Conservation (phyloP, 768 basidiomycete genomes). For the Rhizopogon vulgaris region DNA sequence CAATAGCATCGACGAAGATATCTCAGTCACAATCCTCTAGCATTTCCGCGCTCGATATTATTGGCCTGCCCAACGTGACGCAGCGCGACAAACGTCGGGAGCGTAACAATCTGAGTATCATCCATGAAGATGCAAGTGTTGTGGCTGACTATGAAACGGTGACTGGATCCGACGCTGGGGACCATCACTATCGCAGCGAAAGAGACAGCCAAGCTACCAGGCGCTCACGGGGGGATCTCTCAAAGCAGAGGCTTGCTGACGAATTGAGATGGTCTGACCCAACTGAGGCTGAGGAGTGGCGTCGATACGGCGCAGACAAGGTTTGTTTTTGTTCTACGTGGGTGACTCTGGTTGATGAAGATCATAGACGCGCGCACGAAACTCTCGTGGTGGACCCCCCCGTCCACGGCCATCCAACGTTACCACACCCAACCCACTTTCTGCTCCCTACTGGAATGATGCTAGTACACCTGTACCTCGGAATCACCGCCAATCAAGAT, state of each 20-base stretch:
- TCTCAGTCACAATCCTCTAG: conserved; percentile 20
- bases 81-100: conserved; percentile 13
- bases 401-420: conserved; percentile 15
- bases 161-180: conserved; percentile 15
- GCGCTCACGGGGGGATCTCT: conserved; percentile 7
- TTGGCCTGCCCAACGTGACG: conserved; percentile 17
- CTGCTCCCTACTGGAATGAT: conserved; percentile 15
- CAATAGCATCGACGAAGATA: conserved; percentile 19
- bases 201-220: conserved; percentile 13
- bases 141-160: conserved; percentile 16
- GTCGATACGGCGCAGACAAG: conserved; percentile 14
- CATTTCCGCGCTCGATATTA: conserved; percentile 28
- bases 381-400: conserved; percentile 4
- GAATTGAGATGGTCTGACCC: conserved; percentile 31
- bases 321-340: conserved; percentile 8
- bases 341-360: background rate
- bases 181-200: background rate
- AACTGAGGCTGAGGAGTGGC: conserved; percentile 24
- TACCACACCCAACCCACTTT: conserved; percentile 21
- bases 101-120: conserved; percentile 21
- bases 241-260: conserved; percentile 27
- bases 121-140: conserved; percentile 25
- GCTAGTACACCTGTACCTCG: conserved; percentile 11
- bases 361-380: conserved; percentile 15
- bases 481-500: conserved; percentile 19